A percentile compares a stretch with the other conserved stretches of the same genome.
Evolutionary conservation across 306 rosid species (phyloP).

Genomic region (Prunus mongolica): DNA sequence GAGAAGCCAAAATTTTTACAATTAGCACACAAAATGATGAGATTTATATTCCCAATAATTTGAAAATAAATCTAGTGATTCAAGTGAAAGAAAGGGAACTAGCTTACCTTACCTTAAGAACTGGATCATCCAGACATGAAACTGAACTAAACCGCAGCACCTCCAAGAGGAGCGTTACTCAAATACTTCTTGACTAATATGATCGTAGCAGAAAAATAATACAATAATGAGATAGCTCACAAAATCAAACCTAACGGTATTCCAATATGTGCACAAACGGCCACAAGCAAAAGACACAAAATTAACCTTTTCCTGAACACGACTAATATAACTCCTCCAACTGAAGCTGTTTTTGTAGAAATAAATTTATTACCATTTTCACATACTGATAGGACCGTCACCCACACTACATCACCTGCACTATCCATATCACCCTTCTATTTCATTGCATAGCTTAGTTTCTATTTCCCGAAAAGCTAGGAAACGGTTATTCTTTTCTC

Average conservation of each 20-base stretch:
- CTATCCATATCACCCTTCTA: no score
- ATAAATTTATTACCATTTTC: neutral
- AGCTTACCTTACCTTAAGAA: conserved; percentile 53
- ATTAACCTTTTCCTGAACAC: neutral
- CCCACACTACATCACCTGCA: no score
- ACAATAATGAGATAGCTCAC: no score
- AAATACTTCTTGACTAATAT: no score
- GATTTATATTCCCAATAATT: neutral
- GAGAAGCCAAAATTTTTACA: neutral
- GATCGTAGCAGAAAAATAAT: conserved; percentile 7
- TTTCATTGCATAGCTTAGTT: no score
- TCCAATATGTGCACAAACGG: no score
- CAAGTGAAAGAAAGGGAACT: neutral
- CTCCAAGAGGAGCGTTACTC: conserved; percentile 73
- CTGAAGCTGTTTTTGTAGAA: neutral
- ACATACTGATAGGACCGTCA: no score
- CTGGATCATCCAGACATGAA: conserved; percentile 73
- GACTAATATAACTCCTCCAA: neutral
- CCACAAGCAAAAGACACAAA: no score
- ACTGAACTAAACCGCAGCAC: conserved; percentile 83
- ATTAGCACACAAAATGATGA: neutral
- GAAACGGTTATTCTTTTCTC: no score
- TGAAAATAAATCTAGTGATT: neutral
- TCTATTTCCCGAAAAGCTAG: no score
- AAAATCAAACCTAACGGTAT: no score